These are phyloP conservation scores for Camellia oleifera DNA, from an alignment of 179 eudicot species.

Conservation along the genomic window DNA sequence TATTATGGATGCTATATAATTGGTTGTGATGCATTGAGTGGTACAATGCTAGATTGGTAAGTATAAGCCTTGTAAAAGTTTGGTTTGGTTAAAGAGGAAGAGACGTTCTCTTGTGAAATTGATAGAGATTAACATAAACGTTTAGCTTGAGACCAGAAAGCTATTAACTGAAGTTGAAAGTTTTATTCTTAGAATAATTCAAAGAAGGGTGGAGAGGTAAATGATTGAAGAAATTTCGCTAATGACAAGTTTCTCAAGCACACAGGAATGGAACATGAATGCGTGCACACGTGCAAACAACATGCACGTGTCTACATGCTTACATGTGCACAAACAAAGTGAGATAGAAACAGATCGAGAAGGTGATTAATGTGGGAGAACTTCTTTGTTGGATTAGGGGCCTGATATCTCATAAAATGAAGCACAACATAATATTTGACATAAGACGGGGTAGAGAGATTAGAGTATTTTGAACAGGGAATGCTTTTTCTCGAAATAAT, in stretches of 20 bases:
- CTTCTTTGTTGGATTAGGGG: not conserved
- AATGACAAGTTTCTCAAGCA: not conserved
- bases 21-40: not conserved
- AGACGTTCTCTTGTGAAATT: not conserved
- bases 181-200: not conserved
- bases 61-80: not conserved
- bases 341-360: not conserved
- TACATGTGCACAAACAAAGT: no score
- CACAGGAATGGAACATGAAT: not conserved
- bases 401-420: not conserved
- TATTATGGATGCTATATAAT: not conserved
- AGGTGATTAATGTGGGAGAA: not conserved
- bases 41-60: not conserved
- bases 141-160: not conserved
- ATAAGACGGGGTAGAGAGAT: not conserved
- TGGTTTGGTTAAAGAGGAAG: not conserved
- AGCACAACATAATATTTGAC: not conserved
- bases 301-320: not conserved
- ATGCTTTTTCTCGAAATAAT: not conserved
- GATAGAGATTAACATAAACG: not conserved
- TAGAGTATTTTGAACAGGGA: not conserved
- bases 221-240: not conserved
- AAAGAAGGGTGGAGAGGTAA: not conserved
- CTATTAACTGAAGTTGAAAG: not conserved
- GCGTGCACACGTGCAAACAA: not conserved